A percentile compares a stretch with the other conserved stretches of the same genome.
phyloP scores from a whole-genome alignment of 257 asterid species.

The Verbascum thapsus region DNA sequence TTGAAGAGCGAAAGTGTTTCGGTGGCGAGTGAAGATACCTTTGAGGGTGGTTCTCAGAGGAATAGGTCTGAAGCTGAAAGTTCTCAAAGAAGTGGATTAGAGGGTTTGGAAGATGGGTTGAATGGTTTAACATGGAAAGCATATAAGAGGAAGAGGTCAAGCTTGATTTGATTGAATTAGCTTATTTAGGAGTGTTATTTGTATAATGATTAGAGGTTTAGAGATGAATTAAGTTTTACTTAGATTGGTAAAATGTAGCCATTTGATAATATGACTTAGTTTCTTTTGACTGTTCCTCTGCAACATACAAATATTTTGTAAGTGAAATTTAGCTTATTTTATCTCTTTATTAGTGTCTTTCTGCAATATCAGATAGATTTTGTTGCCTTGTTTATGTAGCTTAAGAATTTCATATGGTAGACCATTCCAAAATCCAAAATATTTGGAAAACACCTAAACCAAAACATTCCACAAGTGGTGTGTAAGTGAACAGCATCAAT shows the following conservation, averaged over 20 bases:
- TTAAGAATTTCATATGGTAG: too few species aligned
- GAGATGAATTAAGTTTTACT: slow-evolving; percentile 27
- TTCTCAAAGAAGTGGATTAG: slow-evolving; percentile 43
- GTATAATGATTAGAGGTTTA: slow-evolving; percentile 11
- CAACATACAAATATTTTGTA: slow-evolving; percentile 12
- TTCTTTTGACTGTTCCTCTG: too few species aligned
- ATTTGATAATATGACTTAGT: too few species aligned
- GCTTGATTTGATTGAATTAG: slow-evolving; percentile 44
- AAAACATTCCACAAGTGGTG: not conserved
- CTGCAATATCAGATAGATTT: too few species aligned
- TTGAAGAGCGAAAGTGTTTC: slow-evolving; percentile 48
- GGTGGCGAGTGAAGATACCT: slow-evolving; percentile 44
- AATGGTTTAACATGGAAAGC: slow-evolving; percentile 76
- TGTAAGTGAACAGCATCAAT: slow-evolving; percentile 21
- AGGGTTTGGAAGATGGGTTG: slow-evolving; percentile 40
- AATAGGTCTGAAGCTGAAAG: slow-evolving; percentile 57
- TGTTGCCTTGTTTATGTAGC: not conserved
- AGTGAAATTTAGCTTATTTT: too few species aligned
- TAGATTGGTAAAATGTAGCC: too few species aligned
- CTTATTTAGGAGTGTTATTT: not conserved
- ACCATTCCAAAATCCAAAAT: too few species aligned
- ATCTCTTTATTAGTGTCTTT: too few species aligned
- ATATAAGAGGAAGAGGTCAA: slow-evolving; percentile 81
- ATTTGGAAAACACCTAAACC: not conserved
- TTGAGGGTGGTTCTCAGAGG: too few species aligned